Percentiles rank a stretch among this genome's conserved stretches.
Conservation (phyloP, 148 eudicot genomes). For the Oxyria digyna region DNA sequence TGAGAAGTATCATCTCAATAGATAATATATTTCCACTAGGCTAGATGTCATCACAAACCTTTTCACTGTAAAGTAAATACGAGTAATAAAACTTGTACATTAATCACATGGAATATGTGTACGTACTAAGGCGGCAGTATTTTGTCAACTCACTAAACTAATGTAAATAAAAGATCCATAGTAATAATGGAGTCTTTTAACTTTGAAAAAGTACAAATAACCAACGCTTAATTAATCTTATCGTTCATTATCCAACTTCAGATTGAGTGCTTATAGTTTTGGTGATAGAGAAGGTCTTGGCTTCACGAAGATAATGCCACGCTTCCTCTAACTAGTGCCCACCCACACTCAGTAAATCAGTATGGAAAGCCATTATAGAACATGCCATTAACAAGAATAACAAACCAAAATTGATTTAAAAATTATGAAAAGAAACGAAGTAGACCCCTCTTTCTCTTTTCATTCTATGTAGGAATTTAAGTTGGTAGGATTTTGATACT, state of each 20-base stretch:
- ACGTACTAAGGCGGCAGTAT: background rate
- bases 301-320: background rate
- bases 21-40: background rate
- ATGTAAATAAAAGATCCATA: too few relatives aligned
- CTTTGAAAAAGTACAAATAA: background rate
- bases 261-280: background rate
- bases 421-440: background rate
- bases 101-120: too few relatives aligned
- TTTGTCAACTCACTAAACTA: background rate
- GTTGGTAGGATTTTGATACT: too few relatives aligned
- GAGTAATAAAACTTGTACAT: too few relatives aligned
- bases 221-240: background rate
- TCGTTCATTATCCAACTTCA: background rate
- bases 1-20: background rate
- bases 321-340: conserved; percentile 1
- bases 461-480: too few relatives aligned
- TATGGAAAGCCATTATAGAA: background rate
- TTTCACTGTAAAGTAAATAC: background rate
- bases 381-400: background rate
- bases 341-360: too few relatives aligned
- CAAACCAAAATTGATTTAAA: background rate
- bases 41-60: background rate
- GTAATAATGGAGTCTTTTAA: background rate
- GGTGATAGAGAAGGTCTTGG: background rate
- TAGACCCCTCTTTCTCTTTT: background rate